These are phyloP conservation scores for Phytophthora fragariaefolia DNA, from an alignment of 352 stramenopile species.

Conservation along the genomic window DNA sequence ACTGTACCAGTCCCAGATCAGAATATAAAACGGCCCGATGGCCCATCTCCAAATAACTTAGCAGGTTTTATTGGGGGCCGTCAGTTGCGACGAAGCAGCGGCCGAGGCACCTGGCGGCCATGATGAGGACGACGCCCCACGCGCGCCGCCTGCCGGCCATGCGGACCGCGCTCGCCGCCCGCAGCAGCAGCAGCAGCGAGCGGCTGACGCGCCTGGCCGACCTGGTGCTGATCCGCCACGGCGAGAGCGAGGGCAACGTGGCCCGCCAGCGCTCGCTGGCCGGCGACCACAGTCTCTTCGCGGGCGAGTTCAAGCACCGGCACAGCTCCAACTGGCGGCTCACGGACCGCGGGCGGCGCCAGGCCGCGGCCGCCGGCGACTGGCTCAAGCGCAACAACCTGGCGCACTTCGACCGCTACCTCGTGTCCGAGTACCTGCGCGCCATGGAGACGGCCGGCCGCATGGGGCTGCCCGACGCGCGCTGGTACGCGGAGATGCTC, in stretches of 20 bases:
- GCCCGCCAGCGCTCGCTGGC: constrained; percentile 82
- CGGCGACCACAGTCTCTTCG: constrained; percentile 87
- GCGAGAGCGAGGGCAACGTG: constrained; percentile 91
- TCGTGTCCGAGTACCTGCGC: constrained; percentile 89
- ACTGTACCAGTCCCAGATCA: too few species aligned
- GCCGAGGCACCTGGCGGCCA: constrained; percentile 12
- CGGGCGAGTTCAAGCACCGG: constrained; percentile 89
- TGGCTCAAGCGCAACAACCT: constrained; percentile 86
- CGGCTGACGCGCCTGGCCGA: constrained; percentile 71
- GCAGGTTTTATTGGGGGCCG: too few species aligned
- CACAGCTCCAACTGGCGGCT: constrained; percentile 90
- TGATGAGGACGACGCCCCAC: constrained; percentile 32
- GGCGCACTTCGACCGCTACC: constrained; percentile 82
- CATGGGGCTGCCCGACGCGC: constrained; percentile 70
- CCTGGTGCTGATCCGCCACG: constrained; percentile 89
- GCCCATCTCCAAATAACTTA: too few species aligned
- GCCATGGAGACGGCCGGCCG: constrained; percentile 87
- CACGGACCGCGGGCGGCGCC: constrained; percentile 79
- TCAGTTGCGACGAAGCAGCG: constrained; percentile 20
- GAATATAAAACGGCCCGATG: too few species aligned
- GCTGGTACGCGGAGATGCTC: constrained; percentile 91
- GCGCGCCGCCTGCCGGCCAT: constrained; percentile 8
- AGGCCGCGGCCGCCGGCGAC: constrained; percentile 77
- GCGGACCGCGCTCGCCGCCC: not conserved
- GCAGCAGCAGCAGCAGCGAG: constrained; percentile 26